These are phyloP conservation scores for Aspergillus sclerotioniger DNA, from an alignment of 495 filamentous ascomycete genomes.

Conservation along the genomic window DNA sequence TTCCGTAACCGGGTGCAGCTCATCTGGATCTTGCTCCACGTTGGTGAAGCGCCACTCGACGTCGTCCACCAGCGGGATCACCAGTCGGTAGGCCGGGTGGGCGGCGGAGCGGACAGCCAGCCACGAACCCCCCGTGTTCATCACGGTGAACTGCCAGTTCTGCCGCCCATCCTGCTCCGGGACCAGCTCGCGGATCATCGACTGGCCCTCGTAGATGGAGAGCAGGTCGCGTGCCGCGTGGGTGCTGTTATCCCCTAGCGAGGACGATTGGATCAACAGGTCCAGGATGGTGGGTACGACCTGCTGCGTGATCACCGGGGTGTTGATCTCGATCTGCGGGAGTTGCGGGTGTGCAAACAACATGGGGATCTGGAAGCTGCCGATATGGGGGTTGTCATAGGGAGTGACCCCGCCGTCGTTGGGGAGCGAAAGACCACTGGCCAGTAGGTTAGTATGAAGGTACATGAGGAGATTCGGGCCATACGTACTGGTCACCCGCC, in stretches of 20 bases:
- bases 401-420: conserved; percentile 44
- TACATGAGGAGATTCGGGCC: neutral
- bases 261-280: conserved; percentile 44
- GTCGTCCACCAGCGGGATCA: conserved; percentile 45
- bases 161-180: conserved; percentile 35
- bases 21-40: conserved; percentile 39
- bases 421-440: conserved; percentile 41
- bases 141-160: conserved; percentile 50
- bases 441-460: neutral
- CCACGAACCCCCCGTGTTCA: conserved; percentile 51
- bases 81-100: conserved; percentile 39
- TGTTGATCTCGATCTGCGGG: conserved; percentile 40
- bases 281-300: conserved; percentile 53
- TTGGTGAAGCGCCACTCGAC: conserved; percentile 48
- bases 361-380: conserved; percentile 51
- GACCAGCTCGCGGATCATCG: conserved; percentile 40
- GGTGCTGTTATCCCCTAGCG: conserved; percentile 29
- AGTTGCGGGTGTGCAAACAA: conserved; percentile 48
- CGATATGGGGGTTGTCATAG: conserved; percentile 50
- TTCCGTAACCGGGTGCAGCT: conserved; percentile 32
- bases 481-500: conserved; percentile 43
- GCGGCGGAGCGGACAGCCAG: conserved; percentile 44
- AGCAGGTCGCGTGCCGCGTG: conserved; percentile 39
- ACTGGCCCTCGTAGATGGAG: conserved; percentile 49
- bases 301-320: conserved; percentile 43